These are phyloP conservation scores for Nematocida ironsii DNA, from an alignment of 371 early-diverging fungal species.

Conservation along the genomic window DNA sequence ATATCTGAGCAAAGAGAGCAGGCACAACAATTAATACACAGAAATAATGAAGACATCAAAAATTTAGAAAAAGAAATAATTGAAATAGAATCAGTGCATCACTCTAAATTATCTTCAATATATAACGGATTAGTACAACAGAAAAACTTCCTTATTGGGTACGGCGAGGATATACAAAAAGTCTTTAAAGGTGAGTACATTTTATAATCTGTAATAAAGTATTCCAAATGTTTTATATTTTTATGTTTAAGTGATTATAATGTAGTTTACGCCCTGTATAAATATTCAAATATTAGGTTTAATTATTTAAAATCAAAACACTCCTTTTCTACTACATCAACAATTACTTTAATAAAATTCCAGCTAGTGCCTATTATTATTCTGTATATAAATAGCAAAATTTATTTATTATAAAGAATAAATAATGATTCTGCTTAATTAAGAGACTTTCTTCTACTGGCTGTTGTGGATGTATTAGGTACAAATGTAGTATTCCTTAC, in stretches of 20 bases:
- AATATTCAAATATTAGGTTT: no score
- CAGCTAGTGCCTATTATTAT: no score
- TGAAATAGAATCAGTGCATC: conserved; percentile 24
- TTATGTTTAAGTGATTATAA: no score
- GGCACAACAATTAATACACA: conserved; percentile 27
- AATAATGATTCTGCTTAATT: background rate
- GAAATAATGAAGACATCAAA: conserved; percentile 31
- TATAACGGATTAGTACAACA: conserved; percentile 31
- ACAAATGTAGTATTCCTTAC: background rate
- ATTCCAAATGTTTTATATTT: no score
- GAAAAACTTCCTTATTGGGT: conserved; percentile 34
- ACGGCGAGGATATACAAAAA: conserved; percentile 41
- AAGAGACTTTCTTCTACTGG: background rate
- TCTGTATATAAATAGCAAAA: no score
- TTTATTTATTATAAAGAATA: no score
- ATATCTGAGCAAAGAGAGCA: conserved; percentile 43
- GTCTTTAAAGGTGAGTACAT: conserved; percentile 53
- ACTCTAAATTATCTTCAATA: conserved; percentile 21
- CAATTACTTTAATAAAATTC: no score
- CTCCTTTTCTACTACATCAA: no score
- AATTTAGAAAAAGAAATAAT: conserved; percentile 54
- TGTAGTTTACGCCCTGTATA: no score
- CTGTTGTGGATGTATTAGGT: background rate
- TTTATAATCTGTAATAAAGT: background rate
- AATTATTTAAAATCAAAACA: no score